These are phyloP conservation scores for Colletotrichum tropicale DNA, from an alignment of 2,329 filamentous ascomycete species.

Conservation along the genomic window DNA sequence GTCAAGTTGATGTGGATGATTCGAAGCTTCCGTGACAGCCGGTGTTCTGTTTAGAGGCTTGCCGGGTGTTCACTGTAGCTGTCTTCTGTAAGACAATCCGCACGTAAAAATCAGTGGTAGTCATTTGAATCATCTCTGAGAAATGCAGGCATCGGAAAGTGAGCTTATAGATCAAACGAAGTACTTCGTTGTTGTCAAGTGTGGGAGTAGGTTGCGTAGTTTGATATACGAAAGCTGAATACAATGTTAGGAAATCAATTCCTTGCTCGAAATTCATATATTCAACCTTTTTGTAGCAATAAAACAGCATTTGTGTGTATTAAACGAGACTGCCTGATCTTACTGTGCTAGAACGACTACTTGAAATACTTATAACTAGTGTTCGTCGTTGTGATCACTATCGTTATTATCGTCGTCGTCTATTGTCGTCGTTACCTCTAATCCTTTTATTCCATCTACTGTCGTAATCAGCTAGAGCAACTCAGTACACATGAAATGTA, in stretches of 20 bases:
- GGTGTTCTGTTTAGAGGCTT: neutral
- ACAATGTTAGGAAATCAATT: neutral
- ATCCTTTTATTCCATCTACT: neutral
- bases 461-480: rapidly evolving
- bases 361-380: neutral
- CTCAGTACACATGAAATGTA: rapidly evolving
- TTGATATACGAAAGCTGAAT: rapidly evolving
- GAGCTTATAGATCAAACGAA: neutral
- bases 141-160: neutral
- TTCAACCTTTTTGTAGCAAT: neutral
- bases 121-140: neutral
- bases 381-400: neutral
- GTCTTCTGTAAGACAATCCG: rapidly evolving
- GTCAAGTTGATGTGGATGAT: neutral
- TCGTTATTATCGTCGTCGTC: neutral
- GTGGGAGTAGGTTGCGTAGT: neutral
- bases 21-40: neutral
- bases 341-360: neutral
- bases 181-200: rapidly evolving
- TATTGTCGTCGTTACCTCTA: neutral
- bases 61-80: neutral
- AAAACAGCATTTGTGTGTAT: rapidly evolving
- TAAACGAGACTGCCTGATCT: neutral
- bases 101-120: rapidly evolving
- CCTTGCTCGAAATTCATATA: neutral